A percentile compares a stretch with the other conserved stretches of the same genome.
Evolutionary conservation across 2,329 filamentous ascomycete genomes (phyloP).

Genomic region (Stagonosporopsis cucurbitacearum): DNA sequence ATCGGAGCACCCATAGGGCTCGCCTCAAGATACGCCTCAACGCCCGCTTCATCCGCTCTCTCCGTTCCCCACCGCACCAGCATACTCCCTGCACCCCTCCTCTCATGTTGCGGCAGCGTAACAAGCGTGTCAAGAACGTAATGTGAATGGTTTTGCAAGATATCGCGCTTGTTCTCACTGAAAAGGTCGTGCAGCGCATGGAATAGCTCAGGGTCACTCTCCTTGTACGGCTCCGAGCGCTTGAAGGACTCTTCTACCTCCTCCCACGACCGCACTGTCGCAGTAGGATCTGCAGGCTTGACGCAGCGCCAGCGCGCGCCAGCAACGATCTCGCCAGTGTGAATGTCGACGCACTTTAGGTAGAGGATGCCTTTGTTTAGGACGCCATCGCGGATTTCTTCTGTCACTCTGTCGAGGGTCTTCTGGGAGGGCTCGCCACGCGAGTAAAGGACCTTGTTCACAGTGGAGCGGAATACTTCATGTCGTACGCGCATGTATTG

Average conservation of each 20-base stretch:
- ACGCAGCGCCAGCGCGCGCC: constrained; percentile 40
- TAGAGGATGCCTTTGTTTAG: constrained; percentile 34
- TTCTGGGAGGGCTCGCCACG: constrained; percentile 34
- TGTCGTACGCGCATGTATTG: constrained; percentile 43
- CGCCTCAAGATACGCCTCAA: constrained; percentile 44
- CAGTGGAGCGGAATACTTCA: constrained; percentile 37
- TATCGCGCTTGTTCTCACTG: constrained; percentile 32
- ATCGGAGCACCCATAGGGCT: constrained; percentile 42
- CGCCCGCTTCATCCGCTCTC: constrained; percentile 39
- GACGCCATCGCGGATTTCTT: constrained; percentile 32
- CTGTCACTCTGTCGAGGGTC: constrained; percentile 33
- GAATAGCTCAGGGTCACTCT: constrained; percentile 35
- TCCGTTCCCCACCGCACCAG: constrained; percentile 42
- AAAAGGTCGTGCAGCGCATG: constrained; percentile 31
- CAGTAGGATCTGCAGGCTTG: constrained; percentile 23
- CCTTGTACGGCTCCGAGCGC: constrained; percentile 34
- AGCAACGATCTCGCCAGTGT: constrained; percentile 37
- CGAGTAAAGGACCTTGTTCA: constrained; percentile 46
- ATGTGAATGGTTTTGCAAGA: constrained; percentile 32
- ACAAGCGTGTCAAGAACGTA: constrained; percentile 43
- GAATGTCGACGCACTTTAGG: constrained; percentile 38
- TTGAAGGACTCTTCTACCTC: constrained; percentile 37
- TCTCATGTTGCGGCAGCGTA: constrained; percentile 38
- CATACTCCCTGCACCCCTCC: constrained; percentile 43
- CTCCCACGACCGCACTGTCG: constrained; percentile 30